A percentile compares a stretch with the other conserved stretches of the same genome.
Conservation (phyloP, 129 eudicot genomes). For the Tagetes patula region DNA sequence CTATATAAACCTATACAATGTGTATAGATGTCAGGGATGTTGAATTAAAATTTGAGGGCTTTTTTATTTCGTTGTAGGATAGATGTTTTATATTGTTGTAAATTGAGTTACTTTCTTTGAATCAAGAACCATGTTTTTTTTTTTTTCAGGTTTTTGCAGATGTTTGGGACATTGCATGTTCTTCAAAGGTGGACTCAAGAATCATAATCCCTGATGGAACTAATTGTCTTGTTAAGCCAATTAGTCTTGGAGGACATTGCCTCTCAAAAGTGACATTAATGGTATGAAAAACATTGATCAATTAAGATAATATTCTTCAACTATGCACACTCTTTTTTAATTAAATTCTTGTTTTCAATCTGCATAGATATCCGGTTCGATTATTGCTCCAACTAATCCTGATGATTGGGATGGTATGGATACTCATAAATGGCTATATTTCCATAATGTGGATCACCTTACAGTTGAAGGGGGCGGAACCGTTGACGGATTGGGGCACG, state of each 20-base stretch:
- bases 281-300: slow-evolving; percentile 40
- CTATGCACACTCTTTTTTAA: neutral
- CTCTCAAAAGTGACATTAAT: slow-evolving; percentile 47
- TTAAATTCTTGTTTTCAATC: slow-evolving; percentile 2
- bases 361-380: slow-evolving; percentile 60
- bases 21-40: too few species aligned
- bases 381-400: slow-evolving; percentile 80
- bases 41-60: neutral
- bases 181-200: slow-evolving; percentile 41
- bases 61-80: neutral
- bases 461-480: slow-evolving; percentile 77
- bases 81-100: neutral
- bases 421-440: slow-evolving; percentile 80
- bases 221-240: slow-evolving; percentile 49
- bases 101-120: too few species aligned
- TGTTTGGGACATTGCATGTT: slow-evolving; percentile 79
- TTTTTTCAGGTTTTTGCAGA: slow-evolving; percentile 52
- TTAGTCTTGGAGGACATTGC: slow-evolving; percentile 72
- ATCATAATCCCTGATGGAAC: slow-evolving; percentile 57
- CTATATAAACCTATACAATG: too few species aligned
- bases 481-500: slow-evolving; percentile 70
- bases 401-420: slow-evolving; percentile 63
- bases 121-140: neutral
- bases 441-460: slow-evolving; percentile 60
- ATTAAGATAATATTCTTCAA: neutral